Base-by-base conservation (phyloP, 331 rosid genomes). In the Quercus tomentella region DNA sequence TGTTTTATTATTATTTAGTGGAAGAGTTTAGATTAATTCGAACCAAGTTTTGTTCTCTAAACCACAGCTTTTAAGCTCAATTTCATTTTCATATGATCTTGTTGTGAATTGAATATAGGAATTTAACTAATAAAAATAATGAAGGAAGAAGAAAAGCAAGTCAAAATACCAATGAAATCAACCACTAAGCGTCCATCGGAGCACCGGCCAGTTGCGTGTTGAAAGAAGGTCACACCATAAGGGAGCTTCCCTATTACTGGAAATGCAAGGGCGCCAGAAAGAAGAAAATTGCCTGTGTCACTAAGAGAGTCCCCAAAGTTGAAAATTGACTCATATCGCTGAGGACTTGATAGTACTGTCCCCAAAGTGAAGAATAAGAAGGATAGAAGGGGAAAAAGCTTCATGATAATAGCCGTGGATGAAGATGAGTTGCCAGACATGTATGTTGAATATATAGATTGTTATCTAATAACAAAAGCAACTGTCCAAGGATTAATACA, bases 241-340 rank as follows among this genome's bases (percentile, higher is more conserved):
- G 95, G 95, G 10, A 82, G 84, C 73, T 83, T 86, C 67, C 89
- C 93, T 12, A 87, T 87, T 51, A 89, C 88, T 0, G 89, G 89
- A 78, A 81, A 87, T 16, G 70, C 67, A 25, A 86, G 22, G 61
- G 89, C 83, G 20, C 89, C 89, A 7, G 90, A 84, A 23, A 60
- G 84, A 69, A 92, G 83, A 56, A 86, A 84, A 73, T 89, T 92
- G 76, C 96, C 97, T 0, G 96, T 92, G 92, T 92, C 97, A 77
- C 95, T 89, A 6, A 92, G 82, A 31, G 96, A 92, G 84, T 92
- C 97, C 12, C 97, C 93, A 16, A 92, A 92, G 82, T 89, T 90
- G 79, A 90, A 90, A 76, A 92, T 78, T 12, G 87, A 84, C 20
- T 84, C 55, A 21, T 86, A 83, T 33, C 41, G 78, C 68, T 71